Evolutionary conservation across 1,284 basidiomycete species (phyloP).

Genomic region (Sanghuangporus weigelae): DNA sequence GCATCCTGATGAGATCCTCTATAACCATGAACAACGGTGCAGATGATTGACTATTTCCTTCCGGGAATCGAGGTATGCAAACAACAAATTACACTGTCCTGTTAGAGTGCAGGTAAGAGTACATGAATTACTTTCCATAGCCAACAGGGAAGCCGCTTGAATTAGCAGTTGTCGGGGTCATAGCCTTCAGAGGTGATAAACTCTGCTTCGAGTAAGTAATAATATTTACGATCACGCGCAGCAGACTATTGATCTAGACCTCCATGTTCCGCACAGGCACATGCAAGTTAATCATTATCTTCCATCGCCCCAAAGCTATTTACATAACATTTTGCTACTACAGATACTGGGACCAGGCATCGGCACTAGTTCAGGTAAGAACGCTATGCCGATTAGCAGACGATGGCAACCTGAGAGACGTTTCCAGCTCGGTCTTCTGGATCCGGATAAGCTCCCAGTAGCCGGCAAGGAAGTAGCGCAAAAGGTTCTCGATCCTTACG

Average conservation of each 20-base stretch:
- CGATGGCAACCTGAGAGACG: background rate
- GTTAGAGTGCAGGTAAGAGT: background rate
- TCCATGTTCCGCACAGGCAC: background rate
- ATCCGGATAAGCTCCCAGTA: slow-evolving; percentile 31
- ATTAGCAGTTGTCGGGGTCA: slow-evolving; percentile 45
- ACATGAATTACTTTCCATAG: slow-evolving; percentile 11
- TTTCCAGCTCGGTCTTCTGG: slow-evolving; percentile 33
- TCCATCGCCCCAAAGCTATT: background rate
- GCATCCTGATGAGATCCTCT: slow-evolving; percentile 4
- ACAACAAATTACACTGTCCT: background rate
- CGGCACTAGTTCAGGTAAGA: slow-evolving; percentile 36
- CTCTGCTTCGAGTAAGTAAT: slow-evolving; percentile 44
- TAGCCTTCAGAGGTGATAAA: slow-evolving; percentile 48
- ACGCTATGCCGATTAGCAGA: background rate
- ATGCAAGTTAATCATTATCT: background rate
- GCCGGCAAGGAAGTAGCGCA: slow-evolving; percentile 35
- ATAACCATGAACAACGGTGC: background rate
- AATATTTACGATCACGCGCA: slow-evolving; percentile 11
- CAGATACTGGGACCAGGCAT: slow-evolving; percentile 47
- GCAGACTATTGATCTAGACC: background rate
- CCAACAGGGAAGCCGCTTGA: slow-evolving; percentile 41
- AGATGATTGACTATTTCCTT: slow-evolving; percentile 48
- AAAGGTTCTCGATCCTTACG: slow-evolving; percentile 41
- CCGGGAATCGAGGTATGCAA: slow-evolving; percentile 32
- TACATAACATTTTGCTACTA: background rate